Base-by-base conservation (phyloP, 2,329 filamentous ascomycete species). In the Fusarium buxicola region DNA sequence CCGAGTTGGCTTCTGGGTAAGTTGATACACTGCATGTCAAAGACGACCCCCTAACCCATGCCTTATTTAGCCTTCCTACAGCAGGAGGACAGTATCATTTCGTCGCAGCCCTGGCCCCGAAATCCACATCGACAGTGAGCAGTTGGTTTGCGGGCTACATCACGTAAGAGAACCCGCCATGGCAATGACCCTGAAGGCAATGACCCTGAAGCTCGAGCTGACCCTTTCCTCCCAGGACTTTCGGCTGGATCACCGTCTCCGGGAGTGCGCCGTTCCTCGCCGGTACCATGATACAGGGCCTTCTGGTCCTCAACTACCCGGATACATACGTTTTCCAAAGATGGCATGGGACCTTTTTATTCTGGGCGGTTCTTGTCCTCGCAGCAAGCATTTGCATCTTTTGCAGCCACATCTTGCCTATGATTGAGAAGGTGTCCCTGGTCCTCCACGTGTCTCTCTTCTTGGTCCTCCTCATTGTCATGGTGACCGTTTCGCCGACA, bases 61-160 rank as follows among this genome's bases (percentile, higher is more conserved):
- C 8, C 46, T 21, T 5, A 1, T 8, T 11, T 3, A 66, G 63
- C 3, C 49, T 48, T 11, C 52, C 63, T 13, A 60, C 60, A 0
- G 64, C 64, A 0, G 64, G 64, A 1, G 64, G 64, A 11, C 63
- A 66, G 16, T 66, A 66, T 6, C 64, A 66, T 3, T 66, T 61
- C 8, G 63, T 66, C 1, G 63, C 60, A 1, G 45, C 53, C 7
- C 8, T 66, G 3, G 55, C 55, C 1, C 51, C 50, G 0, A 24
- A 44, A 13, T 13, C 46, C 2, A n/a, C 24, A 9, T 35, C 35
- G 8, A 27, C 24, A 15, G 8, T 56, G 3, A 56, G 28, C 18
- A 66, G 64, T 8, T 66, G 64, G 64, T 30, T 66, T 3, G 36
- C 60, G 1, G 64, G 64, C 2, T 66, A 61, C 3, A 55, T 66